Conservation (phyloP, 2,329 filamentous ascomycete species). For the Cercospora sesami region DNA sequence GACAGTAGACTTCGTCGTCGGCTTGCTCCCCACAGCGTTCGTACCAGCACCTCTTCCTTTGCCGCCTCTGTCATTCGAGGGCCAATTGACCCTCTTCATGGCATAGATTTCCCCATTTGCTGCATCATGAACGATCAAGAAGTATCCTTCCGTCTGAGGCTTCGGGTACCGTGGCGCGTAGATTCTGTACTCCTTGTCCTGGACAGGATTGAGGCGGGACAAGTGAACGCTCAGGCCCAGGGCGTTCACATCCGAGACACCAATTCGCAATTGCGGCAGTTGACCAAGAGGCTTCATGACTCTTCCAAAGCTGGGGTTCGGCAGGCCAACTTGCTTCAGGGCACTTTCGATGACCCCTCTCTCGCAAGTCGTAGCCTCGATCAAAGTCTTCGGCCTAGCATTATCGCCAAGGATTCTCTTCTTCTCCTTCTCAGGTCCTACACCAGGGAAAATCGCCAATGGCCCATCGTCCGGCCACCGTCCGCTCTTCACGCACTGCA, state of each 20-base stretch:
- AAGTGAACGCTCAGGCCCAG: slow-evolving; percentile 64
- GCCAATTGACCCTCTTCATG: slow-evolving; percentile 83
- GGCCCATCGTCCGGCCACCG: slow-evolving; percentile 85
- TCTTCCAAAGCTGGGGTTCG: slow-evolving; percentile 45
- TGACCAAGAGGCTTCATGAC: slow-evolving; percentile 62
- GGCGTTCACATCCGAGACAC: slow-evolving; percentile 61
- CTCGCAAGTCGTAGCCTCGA: slow-evolving; percentile 44
- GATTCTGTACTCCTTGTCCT: slow-evolving; percentile 68
- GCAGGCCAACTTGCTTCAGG: slow-evolving; percentile 56
- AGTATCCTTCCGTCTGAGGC: slow-evolving; percentile 90
- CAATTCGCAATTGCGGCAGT: slow-evolving; percentile 69
- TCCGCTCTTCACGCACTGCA: slow-evolving; percentile 90
- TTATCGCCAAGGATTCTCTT: slow-evolving; percentile 42
- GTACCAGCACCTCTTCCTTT: slow-evolving; percentile 22
- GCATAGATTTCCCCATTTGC: slow-evolving; percentile 75
- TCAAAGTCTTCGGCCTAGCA: slow-evolving; percentile 38
- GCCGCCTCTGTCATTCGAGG: slow-evolving; percentile 39
- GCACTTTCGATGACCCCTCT: slow-evolving; percentile 34
- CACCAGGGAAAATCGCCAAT: slow-evolving; percentile 74
- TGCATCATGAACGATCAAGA: slow-evolving; percentile 72
- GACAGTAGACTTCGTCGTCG: slow-evolving; percentile 58
- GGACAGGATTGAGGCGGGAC: slow-evolving; percentile 65
- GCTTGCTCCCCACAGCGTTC: slow-evolving; percentile 39
- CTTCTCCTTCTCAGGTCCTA: slow-evolving; percentile 52
- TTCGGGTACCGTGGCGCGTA: slow-evolving; percentile 91